Base-by-base conservation (phyloP, 441 rosid species). In the Pelargonium myrrhifolium region DNA sequence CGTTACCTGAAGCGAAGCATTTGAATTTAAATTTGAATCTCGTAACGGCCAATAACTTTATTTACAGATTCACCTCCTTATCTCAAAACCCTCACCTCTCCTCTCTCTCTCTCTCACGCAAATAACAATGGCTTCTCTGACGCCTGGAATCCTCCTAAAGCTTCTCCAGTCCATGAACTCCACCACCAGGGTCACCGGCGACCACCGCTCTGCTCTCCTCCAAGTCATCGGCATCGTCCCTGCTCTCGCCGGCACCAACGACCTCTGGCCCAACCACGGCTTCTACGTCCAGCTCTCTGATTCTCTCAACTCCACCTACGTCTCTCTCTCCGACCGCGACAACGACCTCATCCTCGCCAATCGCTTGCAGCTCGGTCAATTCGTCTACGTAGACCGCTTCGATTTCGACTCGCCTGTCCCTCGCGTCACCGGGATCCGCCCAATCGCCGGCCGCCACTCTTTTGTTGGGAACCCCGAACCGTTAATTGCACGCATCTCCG, bases 311-410 rank as follows among this genome's bases (percentile, higher is more conserved):
- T 93, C 98, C 71, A 90, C 98, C 56, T 93, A 93, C 70, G 87
- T 93, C 72, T 93, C 97, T 71, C 96, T 93, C 82, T 85, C 98
- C 9, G 94, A 90, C 43, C 86, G 80, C 49, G 96, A 90, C 73
- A 84, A 83, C 40, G 94, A 93, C 37, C 92, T 93, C 66, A 93
- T 93, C 71, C 97, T 90, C 76, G 78, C 80, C 71, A 93, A 93
- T 73, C 87, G 97, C 47, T 97, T 93, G 68, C 98, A 93, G 82
- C 89, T 93, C 14, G 97, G 98, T 37, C 98, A 93, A 73, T 90
- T 93, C 60, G 91, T 87, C 53, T 82, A 90, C 77, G 81, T 90
- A 0, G 96, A 90, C 28, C 96, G 97, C 72, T 83, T 93, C 72
- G 79, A 86, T 20, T 84, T 90, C 63, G 83, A 86, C 22, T 79